phyloP scores from a whole-genome alignment of 2,329 filamentous ascomycete genomes.

The Penicillium verrucosum region DNA sequence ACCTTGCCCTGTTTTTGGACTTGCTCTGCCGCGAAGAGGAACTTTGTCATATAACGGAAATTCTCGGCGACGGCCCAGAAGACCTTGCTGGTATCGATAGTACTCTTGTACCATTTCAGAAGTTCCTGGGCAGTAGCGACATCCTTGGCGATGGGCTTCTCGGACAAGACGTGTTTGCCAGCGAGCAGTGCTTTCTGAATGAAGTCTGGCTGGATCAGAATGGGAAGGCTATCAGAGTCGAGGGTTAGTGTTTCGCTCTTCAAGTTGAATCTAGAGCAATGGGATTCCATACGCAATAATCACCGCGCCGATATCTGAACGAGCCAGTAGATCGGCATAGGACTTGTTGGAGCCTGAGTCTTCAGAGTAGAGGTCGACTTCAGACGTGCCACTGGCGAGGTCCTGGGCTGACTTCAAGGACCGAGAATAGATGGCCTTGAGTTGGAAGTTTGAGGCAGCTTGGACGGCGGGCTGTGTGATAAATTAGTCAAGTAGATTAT shows the following conservation, averaged over 20 bases:
- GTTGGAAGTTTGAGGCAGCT: constrained; percentile 41
- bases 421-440: constrained; percentile 60
- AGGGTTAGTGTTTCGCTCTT: neutral
- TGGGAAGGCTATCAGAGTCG: constrained; percentile 47
- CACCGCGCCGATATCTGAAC: constrained; percentile 50
- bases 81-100: constrained; percentile 38
- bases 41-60: constrained; percentile 53
- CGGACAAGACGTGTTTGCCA: constrained; percentile 56
- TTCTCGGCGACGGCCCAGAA: constrained; percentile 57
- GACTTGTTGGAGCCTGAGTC: constrained; percentile 47
- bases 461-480: constrained; percentile 49
- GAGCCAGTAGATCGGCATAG: constrained; percentile 47
- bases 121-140: constrained; percentile 50
- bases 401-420: constrained; percentile 52
- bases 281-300: constrained; percentile 47
- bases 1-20: constrained; percentile 49
- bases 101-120: constrained; percentile 49
- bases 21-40: constrained; percentile 45
- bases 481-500: neutral
- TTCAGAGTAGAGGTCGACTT: constrained; percentile 55
- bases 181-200: constrained; percentile 49
- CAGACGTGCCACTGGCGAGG: constrained; percentile 32
- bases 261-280: neutral
- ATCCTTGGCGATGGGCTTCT: constrained; percentile 58
- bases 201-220: constrained; percentile 51